Evolutionary conservation across 345 rosid genomes (phyloP).

Genomic region (Diplotaxis tenuifolia): DNA sequence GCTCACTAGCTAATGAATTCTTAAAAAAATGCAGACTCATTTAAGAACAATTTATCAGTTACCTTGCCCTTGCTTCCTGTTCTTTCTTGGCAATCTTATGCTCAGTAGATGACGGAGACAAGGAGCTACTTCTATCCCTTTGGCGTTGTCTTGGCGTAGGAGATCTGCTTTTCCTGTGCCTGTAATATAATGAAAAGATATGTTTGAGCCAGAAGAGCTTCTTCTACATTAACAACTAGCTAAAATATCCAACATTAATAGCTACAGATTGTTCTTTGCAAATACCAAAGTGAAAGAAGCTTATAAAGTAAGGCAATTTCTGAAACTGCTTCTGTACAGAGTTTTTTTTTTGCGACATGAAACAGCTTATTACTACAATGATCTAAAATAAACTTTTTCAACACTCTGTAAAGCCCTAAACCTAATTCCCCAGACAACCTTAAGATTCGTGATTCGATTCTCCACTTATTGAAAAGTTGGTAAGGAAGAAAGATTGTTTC

Average conservation of each 20-base stretch:
- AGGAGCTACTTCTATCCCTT: constrained; percentile 42
- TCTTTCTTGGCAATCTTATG: constrained; percentile 49
- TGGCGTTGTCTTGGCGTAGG: constrained; percentile 53
- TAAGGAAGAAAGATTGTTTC: not conserved
- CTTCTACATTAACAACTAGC: constrained; percentile 38
- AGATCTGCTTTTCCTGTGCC: constrained; percentile 65
- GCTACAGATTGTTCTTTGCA: not conserved
- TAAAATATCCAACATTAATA: not conserved
- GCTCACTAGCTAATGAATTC: not conserved
- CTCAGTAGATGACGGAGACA: constrained; percentile 50
- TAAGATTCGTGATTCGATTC: not conserved
- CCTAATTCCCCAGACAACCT: not conserved
- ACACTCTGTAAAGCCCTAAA: constrained; percentile 2
- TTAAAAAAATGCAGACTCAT: not conserved
- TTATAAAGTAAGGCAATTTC: not conserved
- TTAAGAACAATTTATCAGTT: not conserved
- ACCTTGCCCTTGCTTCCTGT: constrained; percentile 60
- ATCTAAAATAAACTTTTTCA: not conserved
- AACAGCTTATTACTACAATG: not conserved
- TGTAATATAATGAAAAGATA: constrained; percentile 32
- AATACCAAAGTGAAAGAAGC: not conserved
- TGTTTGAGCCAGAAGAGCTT: constrained; percentile 47
- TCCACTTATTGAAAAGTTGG: not conserved
- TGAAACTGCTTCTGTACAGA: not conserved
- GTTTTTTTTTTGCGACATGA: not conserved